Percentiles rank a stretch among this genome's conserved stretches.
Conservation (phyloP, 2,329 filamentous ascomycete species). For the Talaromyces sp. region DNA sequence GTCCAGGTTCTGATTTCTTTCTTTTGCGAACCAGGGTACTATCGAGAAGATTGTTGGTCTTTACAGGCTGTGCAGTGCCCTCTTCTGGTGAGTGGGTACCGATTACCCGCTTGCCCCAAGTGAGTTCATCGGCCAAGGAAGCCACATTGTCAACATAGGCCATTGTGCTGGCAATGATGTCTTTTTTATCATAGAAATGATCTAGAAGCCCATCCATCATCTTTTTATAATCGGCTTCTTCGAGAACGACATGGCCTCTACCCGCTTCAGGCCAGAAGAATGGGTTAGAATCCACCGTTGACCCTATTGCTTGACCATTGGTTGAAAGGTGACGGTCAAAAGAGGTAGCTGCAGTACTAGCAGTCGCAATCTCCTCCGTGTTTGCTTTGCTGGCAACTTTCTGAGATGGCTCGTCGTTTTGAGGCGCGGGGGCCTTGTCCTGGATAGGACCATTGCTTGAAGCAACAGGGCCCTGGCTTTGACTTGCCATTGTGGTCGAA, state of each 20-base stretch:
- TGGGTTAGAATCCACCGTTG: constrained; percentile 22
- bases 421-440: neutral
- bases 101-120: constrained; percentile 39
- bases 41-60: constrained; percentile 30
- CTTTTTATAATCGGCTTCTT: constrained; percentile 43
- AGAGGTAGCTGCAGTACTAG: neutral
- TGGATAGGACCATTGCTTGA: neutral
- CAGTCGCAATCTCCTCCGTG: neutral
- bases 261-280: constrained; percentile 40
- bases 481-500: constrained; percentile 37
- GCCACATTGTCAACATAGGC: constrained; percentile 46
- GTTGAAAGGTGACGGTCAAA: constrained; percentile 7
- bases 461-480: constrained; percentile 10
- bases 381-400: constrained; percentile 1
- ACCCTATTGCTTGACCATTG: neutral
- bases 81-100: constrained; percentile 31
- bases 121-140: constrained; percentile 39
- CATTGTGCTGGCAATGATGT: constrained; percentile 43
- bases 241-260: constrained; percentile 40
- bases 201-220: constrained; percentile 44
- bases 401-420: neutral
- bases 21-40: constrained; percentile 42
- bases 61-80: constrained; percentile 7
- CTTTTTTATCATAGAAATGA: constrained; percentile 46
- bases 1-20: constrained; percentile 33